Base-by-base conservation (phyloP, 192 early-diverging fungal species). In the Backusella morwellensis region DNA sequence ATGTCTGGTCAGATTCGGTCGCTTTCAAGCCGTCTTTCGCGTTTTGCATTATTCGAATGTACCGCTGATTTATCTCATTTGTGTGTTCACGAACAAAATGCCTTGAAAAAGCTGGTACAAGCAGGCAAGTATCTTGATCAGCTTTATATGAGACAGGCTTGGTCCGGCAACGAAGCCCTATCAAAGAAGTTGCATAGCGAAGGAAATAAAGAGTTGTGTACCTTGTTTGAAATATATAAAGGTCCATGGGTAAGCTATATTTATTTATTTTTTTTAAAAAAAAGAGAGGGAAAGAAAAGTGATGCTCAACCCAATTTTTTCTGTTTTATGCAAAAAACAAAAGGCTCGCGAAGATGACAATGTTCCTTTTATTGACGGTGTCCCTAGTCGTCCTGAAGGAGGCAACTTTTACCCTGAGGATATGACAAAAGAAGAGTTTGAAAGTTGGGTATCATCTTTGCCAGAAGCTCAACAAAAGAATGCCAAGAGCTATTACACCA, bases 341-440 rank as follows among this genome's bases (percentile, higher is more conserved):
- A 70, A 77, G 82, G 82, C 82, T 66, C 71, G 82, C 34, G 87
- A 87, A 29, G 81, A 78, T 50, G 81, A 88, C 32, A 85, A 91
- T 70, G 84, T 84, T 56, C 81, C 87, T 68, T 91, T 91, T 82
- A 72, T 90, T 9, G 38, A 42, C 0, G 78, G 79, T 3, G 89
- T 85, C 1, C 84, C 83, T 3, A 66, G 69, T 21, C 73, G 78
- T 3, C 93, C 93, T 26, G 81, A 81, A 42, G 85, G 85, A 2
- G 91, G 84, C 56, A 92, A 92, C 73, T 91, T 89, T 75, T 94
- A 94, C 72, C 92, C 92, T 2, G 91, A 91, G 35, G 89, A 90
- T 34, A 92, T 94, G 86, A 88, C 84, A 41, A 81, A 82, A 32
- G 83, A 83, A 21, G 91, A 94, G 77, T 94, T 91, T 66, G 72